phyloP scores from a whole-genome alignment of 257 asterid genomes.

The Solanum chiquidenum region DNA sequence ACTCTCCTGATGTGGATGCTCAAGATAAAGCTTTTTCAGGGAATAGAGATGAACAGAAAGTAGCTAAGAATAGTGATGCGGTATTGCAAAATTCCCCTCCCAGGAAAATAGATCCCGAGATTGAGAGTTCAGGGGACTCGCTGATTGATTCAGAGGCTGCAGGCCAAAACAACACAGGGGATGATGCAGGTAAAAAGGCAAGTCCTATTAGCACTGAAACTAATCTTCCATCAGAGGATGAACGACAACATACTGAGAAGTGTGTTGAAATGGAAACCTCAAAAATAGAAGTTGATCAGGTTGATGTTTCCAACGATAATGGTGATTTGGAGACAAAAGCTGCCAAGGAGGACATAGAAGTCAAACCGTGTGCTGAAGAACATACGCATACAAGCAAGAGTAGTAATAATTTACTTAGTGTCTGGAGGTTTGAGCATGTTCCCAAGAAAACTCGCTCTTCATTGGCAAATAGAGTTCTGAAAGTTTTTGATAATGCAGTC shows the following conservation, averaged over 20 bases:
- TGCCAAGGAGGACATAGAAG: slow-evolving; percentile 19
- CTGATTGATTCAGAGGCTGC: slow-evolving; percentile 22
- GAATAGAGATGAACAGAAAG: slow-evolving; percentile 27
- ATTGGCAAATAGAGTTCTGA: slow-evolving; percentile 32
- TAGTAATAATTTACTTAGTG: slow-evolving; percentile 38
- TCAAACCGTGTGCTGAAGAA: slow-evolving; percentile 10
- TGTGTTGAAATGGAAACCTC: slow-evolving; percentile 9
- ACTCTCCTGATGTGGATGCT: slow-evolving; percentile 29
- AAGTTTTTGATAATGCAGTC: slow-evolving; percentile 22
- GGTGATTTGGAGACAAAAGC: slow-evolving; percentile 18
- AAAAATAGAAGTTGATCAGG: slow-evolving; percentile 22
- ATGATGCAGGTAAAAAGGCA: slow-evolving; percentile 22
- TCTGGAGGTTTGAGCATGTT: slow-evolving; percentile 47
- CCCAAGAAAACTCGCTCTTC: slow-evolving; percentile 70
- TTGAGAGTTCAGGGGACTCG: background rate
- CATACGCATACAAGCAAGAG: slow-evolving; percentile 20
- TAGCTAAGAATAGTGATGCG: slow-evolving; percentile 22
- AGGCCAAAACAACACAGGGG: background rate
- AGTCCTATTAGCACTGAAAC: slow-evolving; percentile 20
- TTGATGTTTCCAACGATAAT: slow-evolving; percentile 13
- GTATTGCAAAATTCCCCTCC: slow-evolving; percentile 29
- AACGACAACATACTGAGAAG: slow-evolving; percentile 20
- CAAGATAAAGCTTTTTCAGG: slow-evolving; percentile 28
- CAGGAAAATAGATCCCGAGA: slow-evolving; percentile 15
- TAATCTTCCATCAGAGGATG: slow-evolving; percentile 20